Evolutionary conservation across 1,139 yeast genomes (phyloP), one percentile per base, ranked within the genome.

Genomic region (Diutina siamensis): DNA sequence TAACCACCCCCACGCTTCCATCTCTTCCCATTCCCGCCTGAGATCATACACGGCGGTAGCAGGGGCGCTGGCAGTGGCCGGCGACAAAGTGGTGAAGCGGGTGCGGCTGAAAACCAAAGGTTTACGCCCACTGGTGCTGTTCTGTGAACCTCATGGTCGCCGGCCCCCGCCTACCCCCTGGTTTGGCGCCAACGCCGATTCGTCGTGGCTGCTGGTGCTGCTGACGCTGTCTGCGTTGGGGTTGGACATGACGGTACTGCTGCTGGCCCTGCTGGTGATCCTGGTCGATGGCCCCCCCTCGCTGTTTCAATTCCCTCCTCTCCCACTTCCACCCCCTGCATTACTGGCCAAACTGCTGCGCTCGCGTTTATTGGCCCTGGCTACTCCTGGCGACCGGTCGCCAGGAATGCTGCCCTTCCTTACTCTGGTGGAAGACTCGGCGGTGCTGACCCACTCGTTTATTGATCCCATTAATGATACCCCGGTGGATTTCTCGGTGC

Each of bases 1-100:
- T 44, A 60, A 56, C 46, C 50, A 52, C 46, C 51, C 52, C 2
- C 46, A 49, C 21, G 32, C 32, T 4, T 9, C n/a, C 18, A 27
- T 22, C 9, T 19, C 31, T 8, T 31, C 21, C 20, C 42, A 38
- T 27, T 19, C 21, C 31, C 42, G 42, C 9, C 32, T 22, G 31
- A 27, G 42, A 10, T 25, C 28, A 17, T 38, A 38, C 42, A 38
- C 42, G 7, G 42, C 42, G 2, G 42, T 25, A n/a, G 42, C 31
- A 7, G 9, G 8, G n/a, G 21, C 21, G 10, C 42, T 13, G 32
- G 34, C 34, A 8, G 15, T 31, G 15, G 20, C 21, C 12, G 13
- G 36, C 5, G 42, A 38, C n/a, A 38, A 38, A 18, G 42, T 38
- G 42, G 32, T 38, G 13, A 38, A 38, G 32, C 31, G 32, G 21